Conservation (phyloP, 108 stramenopile species). For the Mediolabrus comicus region DNA sequence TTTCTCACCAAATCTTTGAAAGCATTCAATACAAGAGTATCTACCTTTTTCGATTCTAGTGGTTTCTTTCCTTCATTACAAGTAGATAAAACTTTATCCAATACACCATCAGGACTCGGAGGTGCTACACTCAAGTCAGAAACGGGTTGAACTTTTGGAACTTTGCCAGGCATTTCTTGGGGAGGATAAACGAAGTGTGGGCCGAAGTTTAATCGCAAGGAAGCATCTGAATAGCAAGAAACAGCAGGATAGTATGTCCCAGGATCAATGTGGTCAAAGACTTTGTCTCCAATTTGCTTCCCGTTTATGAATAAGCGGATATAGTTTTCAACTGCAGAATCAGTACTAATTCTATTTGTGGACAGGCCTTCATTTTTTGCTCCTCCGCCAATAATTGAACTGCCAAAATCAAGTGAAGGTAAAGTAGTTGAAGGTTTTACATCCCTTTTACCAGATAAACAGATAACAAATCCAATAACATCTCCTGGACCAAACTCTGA, state of each 20-base stretch:
- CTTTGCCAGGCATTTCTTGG: constrained; percentile 35
- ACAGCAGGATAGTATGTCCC: constrained; percentile 86
- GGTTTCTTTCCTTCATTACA: constrained; percentile 49
- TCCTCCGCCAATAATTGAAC: background rate
- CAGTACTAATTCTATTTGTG: background rate
- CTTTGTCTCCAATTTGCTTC: constrained; percentile 63
- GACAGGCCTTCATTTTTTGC: background rate
- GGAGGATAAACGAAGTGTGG: constrained; percentile 82
- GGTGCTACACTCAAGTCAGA: constrained; percentile 61
- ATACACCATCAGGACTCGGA: constrained; percentile 54
- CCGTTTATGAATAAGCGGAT: constrained; percentile 96
- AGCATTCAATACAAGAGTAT: constrained; percentile 40
- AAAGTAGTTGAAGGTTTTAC: constrained; percentile 2
- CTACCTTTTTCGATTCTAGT: constrained; percentile 52
- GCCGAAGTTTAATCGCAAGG: constrained; percentile 74
- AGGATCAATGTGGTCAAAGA: constrained; percentile 58
- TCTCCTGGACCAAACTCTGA: constrained; percentile 81
- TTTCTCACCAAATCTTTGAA: constrained; percentile 66
- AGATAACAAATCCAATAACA: constrained; percentile 90
- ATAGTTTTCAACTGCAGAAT: constrained; percentile 31
- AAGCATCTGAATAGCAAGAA: constrained; percentile 73
- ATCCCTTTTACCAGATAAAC: constrained; percentile 24
- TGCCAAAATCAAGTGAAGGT: background rate
- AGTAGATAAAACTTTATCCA: constrained; percentile 40
- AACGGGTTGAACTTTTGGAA: constrained; percentile 48